Base-by-base conservation (phyloP, 768 basidiomycete species). In the Lactarius pseudohatsudake region DNA sequence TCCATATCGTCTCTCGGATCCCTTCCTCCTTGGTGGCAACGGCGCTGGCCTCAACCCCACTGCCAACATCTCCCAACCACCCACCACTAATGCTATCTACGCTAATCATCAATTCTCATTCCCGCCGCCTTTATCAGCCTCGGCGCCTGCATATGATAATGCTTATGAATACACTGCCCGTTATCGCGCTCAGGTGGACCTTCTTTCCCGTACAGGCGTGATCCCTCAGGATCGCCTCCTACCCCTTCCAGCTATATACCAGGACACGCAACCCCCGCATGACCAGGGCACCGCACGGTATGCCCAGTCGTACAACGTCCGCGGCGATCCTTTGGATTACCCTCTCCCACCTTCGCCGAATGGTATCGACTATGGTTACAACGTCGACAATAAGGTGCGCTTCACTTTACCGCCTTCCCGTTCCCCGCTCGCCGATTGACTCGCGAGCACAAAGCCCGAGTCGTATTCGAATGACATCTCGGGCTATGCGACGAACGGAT, bases 101-200 rank as follows among this genome's bases (percentile, higher is more conserved):
- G 20, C 40, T n/a, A 64, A 65, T 15, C 68, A 71, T 55, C 70
- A 66, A 9, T 71, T 71, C 22, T 50, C 55, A 16, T 71, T 71
- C 55, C 67, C 69, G 2, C 62, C 64, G 3, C 60, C 57, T 28
- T 7, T 45, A 11, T 41, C 50, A 22, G 41, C 16, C 41, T 26
- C 67, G 3, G 57, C 45, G 26, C 61, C 59, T 43, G n/a, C 61
- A 50, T 66, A 66, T 28, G 68, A 70, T 43, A 69, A 65, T 22
- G 8, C 61, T 11, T 62, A 76, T 0, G 85, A 87, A 41, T 78
- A 81, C 69, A 65, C 79, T 22, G 77, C 77, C 13, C 83, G 83
- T 63, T 86, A 82, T 69, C 79, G 82, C 7, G 75, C 77, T 1
- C 80, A 85, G 62, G 74, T 79, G 1, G 85, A 86, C 13, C 60